These are phyloP conservation scores for Encephalitozoon hellem DNA, from an alignment of 371 early-diverging fungal species.

Conservation along the genomic window DNA sequence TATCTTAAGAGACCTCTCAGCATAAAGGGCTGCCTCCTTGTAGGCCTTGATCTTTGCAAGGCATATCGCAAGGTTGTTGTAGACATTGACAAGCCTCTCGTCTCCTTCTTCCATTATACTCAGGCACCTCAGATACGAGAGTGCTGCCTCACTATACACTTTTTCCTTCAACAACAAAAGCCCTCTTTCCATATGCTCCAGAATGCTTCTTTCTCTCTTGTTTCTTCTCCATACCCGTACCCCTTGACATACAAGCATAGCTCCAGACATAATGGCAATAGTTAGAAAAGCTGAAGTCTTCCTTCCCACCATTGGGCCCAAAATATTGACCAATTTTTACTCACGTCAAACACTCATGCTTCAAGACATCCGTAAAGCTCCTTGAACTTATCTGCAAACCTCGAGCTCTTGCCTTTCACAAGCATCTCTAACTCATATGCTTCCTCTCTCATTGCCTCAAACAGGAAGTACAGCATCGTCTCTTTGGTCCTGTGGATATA, in stretches of 20 bases:
- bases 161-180: neutral
- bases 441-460: neutral
- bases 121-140: neutral
- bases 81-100: neutral
- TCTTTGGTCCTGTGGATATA: neutral
- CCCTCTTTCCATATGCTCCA: neutral
- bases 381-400: neutral
- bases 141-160: neutral
- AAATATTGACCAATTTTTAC: neutral
- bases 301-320: neutral
- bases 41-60: conserved; percentile 6
- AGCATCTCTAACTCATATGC: neutral
- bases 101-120: neutral
- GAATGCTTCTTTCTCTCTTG: neutral
- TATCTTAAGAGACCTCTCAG: neutral
- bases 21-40: neutral
- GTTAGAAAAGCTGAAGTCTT: neutral
- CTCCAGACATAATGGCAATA: neutral
- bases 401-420: neutral
- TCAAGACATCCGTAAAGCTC: neutral
- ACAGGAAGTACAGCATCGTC: neutral
- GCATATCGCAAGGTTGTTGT: neutral
- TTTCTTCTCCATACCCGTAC: neutral
- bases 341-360: neutral
- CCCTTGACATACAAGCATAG: neutral